A percentile compares a stretch with the other conserved stretches of the same genome.
Conservation (phyloP, 768 basidiomycete species). For the Pulveroboletus sp. region DNA sequence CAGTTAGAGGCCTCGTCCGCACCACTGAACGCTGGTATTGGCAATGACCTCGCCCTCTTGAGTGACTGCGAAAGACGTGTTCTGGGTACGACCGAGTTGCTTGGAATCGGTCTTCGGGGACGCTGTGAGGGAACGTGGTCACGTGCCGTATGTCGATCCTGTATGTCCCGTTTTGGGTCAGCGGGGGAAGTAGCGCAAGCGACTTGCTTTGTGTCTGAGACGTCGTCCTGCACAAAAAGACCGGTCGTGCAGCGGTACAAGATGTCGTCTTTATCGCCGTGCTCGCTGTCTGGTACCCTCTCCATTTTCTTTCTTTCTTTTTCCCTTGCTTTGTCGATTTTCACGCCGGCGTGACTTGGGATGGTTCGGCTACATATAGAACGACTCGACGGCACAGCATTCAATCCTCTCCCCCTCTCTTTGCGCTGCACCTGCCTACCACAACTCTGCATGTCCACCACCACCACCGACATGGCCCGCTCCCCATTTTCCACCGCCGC, state of each 20-base stretch:
- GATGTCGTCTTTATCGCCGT: background rate
- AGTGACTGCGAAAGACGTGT: no score
- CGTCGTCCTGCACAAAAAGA: slow-evolving; percentile 1
- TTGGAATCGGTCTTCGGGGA: no score
- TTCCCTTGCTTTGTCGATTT: background rate
- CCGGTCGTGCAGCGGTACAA: slow-evolving; percentile 12
- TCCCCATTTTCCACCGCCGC: slow-evolving; percentile 27
- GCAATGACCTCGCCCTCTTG: no score
- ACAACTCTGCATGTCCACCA: slow-evolving; percentile 9
- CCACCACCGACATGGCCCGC: slow-evolving; percentile 12
- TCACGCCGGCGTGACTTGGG: slow-evolving; percentile 14
- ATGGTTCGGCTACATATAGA: no score
- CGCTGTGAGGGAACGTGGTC: background rate
- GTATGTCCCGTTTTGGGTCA: background rate
- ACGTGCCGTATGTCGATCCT: slow-evolving; percentile 11
- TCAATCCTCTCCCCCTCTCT: no score
- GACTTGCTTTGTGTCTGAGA: slow-evolving; percentile 18
- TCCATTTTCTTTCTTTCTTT: no score
- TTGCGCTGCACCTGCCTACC: no score
- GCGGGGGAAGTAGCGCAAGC: background rate
- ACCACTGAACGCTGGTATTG: background rate
- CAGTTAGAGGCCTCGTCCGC: background rate
- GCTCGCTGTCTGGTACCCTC: background rate
- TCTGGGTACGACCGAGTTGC: no score
- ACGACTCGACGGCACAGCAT: no score